Percentiles rank a stretch among this genome's conserved stretches.
Evolutionary conservation across 1,139 yeast genomes (phyloP).

Genomic region (Groenewaldozyma sp.): DNA sequence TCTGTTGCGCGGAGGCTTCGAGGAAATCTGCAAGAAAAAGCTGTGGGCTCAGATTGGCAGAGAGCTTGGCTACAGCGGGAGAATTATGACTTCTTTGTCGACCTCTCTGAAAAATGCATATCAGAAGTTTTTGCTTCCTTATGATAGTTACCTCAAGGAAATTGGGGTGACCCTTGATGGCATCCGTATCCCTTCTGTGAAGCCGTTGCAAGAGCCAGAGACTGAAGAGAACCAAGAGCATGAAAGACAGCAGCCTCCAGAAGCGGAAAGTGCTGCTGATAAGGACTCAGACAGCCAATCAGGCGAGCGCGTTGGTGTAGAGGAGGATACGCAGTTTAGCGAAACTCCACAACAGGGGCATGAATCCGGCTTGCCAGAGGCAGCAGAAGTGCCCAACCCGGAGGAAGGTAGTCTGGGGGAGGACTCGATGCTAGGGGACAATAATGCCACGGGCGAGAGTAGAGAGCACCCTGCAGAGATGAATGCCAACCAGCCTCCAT

Average conservation of each 20-base stretch:
- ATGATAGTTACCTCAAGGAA: slow-evolving; percentile 24
- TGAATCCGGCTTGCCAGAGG: no score
- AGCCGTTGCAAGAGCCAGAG: no score
- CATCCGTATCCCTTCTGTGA: slow-evolving; percentile 5
- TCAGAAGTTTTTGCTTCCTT: slow-evolving; percentile 28
- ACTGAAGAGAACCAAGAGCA: background rate
- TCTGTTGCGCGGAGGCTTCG: slow-evolving; percentile 31
- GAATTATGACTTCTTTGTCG: slow-evolving; percentile 61
- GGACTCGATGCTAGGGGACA: no score
- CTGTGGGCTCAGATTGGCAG: slow-evolving; percentile 47
- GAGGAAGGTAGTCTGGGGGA: no score
- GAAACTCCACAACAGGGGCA: no score
- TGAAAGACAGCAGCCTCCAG: slow-evolving; percentile 8
- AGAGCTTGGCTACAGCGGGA: slow-evolving; percentile 65
- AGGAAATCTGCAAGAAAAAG: slow-evolving; percentile 33
- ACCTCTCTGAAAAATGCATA: slow-evolving; percentile 55
- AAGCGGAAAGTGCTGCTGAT: slow-evolving; percentile 9
- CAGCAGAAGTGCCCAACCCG: no score
- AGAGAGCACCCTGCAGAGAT: slow-evolving; percentile 10
- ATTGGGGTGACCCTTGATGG: slow-evolving; percentile 11
- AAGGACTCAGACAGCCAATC: slow-evolving; percentile 21
- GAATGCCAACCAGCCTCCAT: slow-evolving; percentile 12
- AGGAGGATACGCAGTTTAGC: no score
- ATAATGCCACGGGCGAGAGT: slow-evolving; percentile 16
- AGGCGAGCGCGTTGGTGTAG: slow-evolving; percentile 14